These are phyloP conservation scores for Boletus reticulatus DNA, from an alignment of 768 basidiomycete species.

Conservation along the genomic window DNA sequence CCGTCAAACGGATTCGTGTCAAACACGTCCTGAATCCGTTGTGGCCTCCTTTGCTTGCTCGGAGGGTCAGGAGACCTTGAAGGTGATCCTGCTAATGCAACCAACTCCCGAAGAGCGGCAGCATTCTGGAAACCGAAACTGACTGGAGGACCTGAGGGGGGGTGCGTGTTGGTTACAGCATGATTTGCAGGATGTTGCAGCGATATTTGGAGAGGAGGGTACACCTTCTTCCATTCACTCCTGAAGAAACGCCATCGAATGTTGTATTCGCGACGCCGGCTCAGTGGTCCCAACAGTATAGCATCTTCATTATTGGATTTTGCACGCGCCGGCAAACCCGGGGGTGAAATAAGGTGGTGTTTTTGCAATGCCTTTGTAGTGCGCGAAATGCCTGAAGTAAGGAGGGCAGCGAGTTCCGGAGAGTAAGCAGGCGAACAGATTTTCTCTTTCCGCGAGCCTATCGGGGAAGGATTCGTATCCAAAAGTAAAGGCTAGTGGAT, in stretches of 20 bases:
- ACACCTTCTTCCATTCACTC: conserved; percentile 50
- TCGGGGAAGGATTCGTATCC: conserved; percentile 45
- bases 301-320: conserved; percentile 59
- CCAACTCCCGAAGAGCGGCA: conserved; percentile 44
- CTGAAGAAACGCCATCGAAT: conserved; percentile 65
- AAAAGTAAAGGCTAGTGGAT: conserved; percentile 51
- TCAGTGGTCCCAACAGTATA: conserved; percentile 57
- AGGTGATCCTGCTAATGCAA: conserved; percentile 40
- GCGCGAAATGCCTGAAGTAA: conserved; percentile 51
- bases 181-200: conserved; percentile 16
- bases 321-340: conserved; percentile 55
- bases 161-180: background rate
- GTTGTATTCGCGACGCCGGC: conserved; percentile 74
- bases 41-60: conserved; percentile 20
- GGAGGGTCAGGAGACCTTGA: conserved; percentile 29
- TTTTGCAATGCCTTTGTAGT: conserved; percentile 43
- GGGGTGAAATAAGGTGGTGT: conserved; percentile 46
- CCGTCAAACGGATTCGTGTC: conserved; percentile 17
- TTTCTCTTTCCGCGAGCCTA: conserved; percentile 49
- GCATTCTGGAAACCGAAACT: conserved; percentile 42
- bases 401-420: conserved; percentile 56
- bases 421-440: conserved; percentile 68
- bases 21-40: background rate
- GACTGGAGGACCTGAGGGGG: conserved; percentile 28
- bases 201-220: conserved; percentile 58